Evolutionary conservation across 257 asterid genomes (phyloP), one percentile per base, ranked within the genome.

Genomic region (Capsicum baccatum): DNA sequence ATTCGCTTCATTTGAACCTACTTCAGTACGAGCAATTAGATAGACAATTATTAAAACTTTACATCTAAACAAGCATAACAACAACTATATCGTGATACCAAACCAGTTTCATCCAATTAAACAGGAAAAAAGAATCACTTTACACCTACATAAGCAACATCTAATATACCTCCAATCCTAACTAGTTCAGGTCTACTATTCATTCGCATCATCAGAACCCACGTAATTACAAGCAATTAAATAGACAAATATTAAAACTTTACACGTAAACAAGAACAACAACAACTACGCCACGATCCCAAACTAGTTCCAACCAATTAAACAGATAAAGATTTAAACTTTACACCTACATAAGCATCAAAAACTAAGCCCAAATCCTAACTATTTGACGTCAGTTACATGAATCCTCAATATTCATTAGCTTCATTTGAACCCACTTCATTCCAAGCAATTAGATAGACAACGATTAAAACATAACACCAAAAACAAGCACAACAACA

Each of bases 271-370:
- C 60, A 74, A 11, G 47, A 4, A 66, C 2, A 10, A 66, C 71
- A 66, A 33, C 47, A 0, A 6, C 44, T 66, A 33, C 9, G 2
- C 47, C 9, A 7, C 59, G 0, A 19, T 69, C 19, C 60, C 62
- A 74, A 13, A 74, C 8, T 15, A 12, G 42, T 21, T 12, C 13
- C 7, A 74, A 19, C 37, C 47, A 50, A 21, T 19, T 7, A 21
- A 35, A 50, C 19, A 12, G 37, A 48, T 12, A 50, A 3, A 21
- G 39, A 74, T 21, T 33, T 39, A 3, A 39, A 21, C 39, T 74
- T 74, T 21, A 74, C 59, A 74, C 42, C 60, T 64, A 26, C 70
- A 64, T 64, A 64, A 64, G 14, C 81, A 74, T 12, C 81, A 71
- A 71, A 6, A 48, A 74, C 13, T 13, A 13, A 50, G 60, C 19